Percentiles rank a stretch among this genome's conserved stretches.
Evolutionary conservation across 257 asterid species (phyloP).

Genomic region (Solanum clarkiae): DNA sequence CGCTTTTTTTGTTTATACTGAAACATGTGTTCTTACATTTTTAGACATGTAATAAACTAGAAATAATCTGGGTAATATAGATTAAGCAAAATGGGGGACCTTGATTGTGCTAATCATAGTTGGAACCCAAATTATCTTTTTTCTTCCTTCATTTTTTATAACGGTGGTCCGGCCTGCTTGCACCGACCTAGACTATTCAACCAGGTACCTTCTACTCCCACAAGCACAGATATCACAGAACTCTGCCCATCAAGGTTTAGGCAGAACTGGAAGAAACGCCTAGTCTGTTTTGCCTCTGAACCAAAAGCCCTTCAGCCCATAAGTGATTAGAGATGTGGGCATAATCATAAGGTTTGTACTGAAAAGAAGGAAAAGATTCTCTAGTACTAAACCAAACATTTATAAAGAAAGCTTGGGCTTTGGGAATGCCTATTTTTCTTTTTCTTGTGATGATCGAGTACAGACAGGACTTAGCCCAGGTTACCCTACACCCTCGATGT

Average conservation of each 20-base stretch:
- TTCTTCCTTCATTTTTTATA: neutral
- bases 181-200: neutral
- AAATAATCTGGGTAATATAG: neutral
- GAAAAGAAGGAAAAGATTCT: neutral
- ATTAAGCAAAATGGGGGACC: neutral
- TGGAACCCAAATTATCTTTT: neutral
- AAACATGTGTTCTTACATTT: neutral
- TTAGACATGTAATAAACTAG: neutral
- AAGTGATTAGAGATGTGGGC: neutral
- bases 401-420: neutral
- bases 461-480: neutral
- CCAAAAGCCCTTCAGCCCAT: neutral
- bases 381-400: neutral
- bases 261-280: neutral
- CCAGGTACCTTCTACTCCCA: neutral
- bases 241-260: neutral
- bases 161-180: neutral
- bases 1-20: neutral
- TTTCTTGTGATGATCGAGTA: neutral
- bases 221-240: neutral
- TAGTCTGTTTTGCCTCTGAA: neutral
- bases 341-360: neutral
- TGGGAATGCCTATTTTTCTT: neutral
- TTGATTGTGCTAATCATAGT: neutral
- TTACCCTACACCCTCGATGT: neutral